Evolutionary conservation across 2,329 filamentous ascomycete species (phyloP).

Genomic region (Cladorrhinum sp.): DNA sequence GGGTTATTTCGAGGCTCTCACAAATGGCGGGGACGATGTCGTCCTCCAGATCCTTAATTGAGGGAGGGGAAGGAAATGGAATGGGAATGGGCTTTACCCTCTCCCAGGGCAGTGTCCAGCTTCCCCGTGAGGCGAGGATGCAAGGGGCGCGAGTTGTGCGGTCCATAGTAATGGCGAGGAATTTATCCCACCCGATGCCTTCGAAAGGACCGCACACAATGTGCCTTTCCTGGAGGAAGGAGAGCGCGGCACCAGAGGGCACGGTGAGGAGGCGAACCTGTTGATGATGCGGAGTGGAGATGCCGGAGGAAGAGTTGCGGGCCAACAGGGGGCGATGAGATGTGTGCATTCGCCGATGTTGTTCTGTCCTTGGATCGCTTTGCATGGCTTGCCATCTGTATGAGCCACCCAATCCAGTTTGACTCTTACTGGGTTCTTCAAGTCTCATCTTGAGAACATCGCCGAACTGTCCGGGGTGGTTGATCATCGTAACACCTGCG

Average conservation of each 20-base stretch:
- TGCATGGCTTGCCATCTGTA: neutral
- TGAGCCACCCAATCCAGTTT: neutral
- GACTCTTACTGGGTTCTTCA: slow-evolving; percentile 31
- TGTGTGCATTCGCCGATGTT: slow-evolving; percentile 43
- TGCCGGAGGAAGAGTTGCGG: neutral
- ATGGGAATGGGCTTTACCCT: neutral
- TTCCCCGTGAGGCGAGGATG: slow-evolving; percentile 55
- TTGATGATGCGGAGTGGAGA: neutral
- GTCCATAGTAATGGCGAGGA: slow-evolving; percentile 64
- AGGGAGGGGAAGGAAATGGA: neutral
- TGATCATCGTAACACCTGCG: slow-evolving; percentile 67
- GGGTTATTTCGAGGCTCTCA: neutral
- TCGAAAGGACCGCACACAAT: slow-evolving; percentile 42
- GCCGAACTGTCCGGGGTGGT: slow-evolving; percentile 75
- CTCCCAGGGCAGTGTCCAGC: neutral
- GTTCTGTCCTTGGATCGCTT: neutral
- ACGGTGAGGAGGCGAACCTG: neutral
- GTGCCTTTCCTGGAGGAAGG: slow-evolving; percentile 26
- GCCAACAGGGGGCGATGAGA: slow-evolving; percentile 31
- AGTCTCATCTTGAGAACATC: slow-evolving; percentile 63
- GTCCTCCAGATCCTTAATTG: neutral
- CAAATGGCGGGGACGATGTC: neutral
- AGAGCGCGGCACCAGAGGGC: neutral
- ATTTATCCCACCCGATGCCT: slow-evolving; percentile 40
- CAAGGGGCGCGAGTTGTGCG: slow-evolving; percentile 60